Evolutionary conservation across 1,284 basidiomycete genomes (phyloP).

Genomic region (Tetrapyrgos nigripes): DNA sequence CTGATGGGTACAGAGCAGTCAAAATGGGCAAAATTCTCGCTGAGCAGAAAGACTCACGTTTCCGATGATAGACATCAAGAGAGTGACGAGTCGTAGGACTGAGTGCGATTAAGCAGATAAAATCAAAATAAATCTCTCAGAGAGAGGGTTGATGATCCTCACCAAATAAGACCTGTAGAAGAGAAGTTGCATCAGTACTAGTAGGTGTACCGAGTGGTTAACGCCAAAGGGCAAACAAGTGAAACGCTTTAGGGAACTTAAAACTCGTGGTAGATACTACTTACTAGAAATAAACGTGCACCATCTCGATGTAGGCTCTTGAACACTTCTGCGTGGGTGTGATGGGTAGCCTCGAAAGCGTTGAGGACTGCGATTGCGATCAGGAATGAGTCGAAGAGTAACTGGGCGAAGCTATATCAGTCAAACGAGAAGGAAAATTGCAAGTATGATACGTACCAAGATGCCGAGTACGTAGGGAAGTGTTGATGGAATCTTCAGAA

Average conservation of each 20-base stretch:
- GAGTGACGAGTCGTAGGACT: background rate
- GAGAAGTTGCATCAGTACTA: background rate
- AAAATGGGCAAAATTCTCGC: too few relatives aligned
- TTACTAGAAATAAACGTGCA: constrained; percentile 8
- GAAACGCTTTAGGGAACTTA: background rate
- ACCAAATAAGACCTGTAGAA: background rate
- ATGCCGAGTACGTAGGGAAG: constrained; percentile 8
- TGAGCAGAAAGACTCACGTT: background rate
- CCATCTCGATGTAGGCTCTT: constrained; percentile 13
- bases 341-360: constrained; percentile 11
- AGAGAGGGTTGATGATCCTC: too few relatives aligned
- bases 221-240: background rate
- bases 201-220: background rate
- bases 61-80: constrained; percentile 4
- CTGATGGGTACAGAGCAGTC: background rate
- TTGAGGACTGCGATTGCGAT: constrained; percentile 5
- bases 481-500: constrained; percentile 1
- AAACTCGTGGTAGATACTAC: background rate
- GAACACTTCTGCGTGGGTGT: constrained; percentile 6
- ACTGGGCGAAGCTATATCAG: background rate
- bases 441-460: constrained; percentile 7
- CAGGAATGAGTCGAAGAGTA: constrained; percentile 8
- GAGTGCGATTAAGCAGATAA: background rate
- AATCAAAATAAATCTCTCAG: too few relatives aligned
- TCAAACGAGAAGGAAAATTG: background rate